These are phyloP conservation scores for Emergomyces pasteurianus DNA, from an alignment of 2,329 filamentous ascomycete genomes.

Conservation along the genomic window DNA sequence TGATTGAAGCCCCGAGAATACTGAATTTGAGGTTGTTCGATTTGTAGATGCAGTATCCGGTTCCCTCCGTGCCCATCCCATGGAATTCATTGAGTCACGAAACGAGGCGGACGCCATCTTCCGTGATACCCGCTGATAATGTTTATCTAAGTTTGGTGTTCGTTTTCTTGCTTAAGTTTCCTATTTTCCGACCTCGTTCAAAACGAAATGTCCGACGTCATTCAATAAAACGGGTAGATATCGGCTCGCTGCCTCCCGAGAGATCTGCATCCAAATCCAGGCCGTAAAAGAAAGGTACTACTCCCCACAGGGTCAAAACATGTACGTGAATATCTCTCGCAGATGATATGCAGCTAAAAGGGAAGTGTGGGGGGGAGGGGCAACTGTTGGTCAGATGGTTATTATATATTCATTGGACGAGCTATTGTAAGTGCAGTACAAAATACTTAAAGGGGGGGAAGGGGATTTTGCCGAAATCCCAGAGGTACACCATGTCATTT, in stretches of 20 bases:
- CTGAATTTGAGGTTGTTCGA: constrained; percentile 50
- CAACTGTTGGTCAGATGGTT: neutral
- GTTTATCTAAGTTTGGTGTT: neutral
- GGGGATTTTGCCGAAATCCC: neutral
- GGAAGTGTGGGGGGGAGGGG: neutral
- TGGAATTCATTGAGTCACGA: constrained; percentile 83
- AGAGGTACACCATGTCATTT: neutral
- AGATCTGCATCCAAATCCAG: neutral
- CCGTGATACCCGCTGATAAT: neutral
- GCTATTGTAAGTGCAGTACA: neutral
- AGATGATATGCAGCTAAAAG: constrained; percentile 1
- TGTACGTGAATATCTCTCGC: neutral
- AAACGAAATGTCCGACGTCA: neutral
- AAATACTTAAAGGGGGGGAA: neutral
- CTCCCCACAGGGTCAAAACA: neutral
- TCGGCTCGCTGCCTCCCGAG: constrained; percentile 2
- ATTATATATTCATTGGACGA: neutral
- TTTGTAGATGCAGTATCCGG: constrained; percentile 62
- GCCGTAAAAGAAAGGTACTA: neutral
- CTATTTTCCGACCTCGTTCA: neutral
- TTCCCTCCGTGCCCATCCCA: constrained; percentile 86
- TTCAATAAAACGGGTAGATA: neutral
- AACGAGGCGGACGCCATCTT: constrained; percentile 79
- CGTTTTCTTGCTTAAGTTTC: neutral
- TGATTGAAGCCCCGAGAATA: constrained; percentile 70